phyloP scores from a whole-genome alignment of 345 rosid species.

The Trapa incisa region DNA sequence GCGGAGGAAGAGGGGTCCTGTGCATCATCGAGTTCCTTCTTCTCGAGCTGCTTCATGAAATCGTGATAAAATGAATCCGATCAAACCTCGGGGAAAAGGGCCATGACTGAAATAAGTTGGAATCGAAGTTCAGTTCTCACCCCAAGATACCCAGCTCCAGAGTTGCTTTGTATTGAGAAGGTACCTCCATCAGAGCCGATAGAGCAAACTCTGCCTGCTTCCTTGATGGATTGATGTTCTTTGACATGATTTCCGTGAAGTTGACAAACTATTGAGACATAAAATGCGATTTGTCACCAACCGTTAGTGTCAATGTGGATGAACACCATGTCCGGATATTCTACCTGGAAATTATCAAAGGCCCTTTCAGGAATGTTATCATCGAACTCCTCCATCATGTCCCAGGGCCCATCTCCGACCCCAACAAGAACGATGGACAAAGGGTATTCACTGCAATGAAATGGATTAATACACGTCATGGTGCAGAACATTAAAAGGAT shows the following conservation, averaged over 20 bases:
- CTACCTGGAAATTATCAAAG: conserved; percentile 42
- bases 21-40: conserved; percentile 11
- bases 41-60: conserved; percentile 9
- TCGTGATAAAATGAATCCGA: neutral
- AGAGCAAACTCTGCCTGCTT: conserved; percentile 40
- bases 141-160: conserved; percentile 31
- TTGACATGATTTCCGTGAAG: conserved; percentile 39
- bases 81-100: neutral
- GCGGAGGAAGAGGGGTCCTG: conserved; percentile 31
- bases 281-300: neutral
- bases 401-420: conserved; percentile 43
- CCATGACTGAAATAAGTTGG: neutral
- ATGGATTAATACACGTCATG: neutral
- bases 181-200: conserved; percentile 39
- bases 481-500: too few species aligned
- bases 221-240: conserved; percentile 16
- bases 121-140: conserved; percentile 8
- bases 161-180: conserved; percentile 35
- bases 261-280: conserved; percentile 30
- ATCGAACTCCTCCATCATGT: conserved; percentile 44
- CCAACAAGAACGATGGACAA: conserved; percentile 25
- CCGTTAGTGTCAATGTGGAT: neutral
- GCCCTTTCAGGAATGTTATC: conserved; percentile 41
- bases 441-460: conserved; percentile 19
- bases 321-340: neutral